Base-by-base conservation (phyloP, 1,284 basidiomycete species). In the Trichosporon ovoides region DNA sequence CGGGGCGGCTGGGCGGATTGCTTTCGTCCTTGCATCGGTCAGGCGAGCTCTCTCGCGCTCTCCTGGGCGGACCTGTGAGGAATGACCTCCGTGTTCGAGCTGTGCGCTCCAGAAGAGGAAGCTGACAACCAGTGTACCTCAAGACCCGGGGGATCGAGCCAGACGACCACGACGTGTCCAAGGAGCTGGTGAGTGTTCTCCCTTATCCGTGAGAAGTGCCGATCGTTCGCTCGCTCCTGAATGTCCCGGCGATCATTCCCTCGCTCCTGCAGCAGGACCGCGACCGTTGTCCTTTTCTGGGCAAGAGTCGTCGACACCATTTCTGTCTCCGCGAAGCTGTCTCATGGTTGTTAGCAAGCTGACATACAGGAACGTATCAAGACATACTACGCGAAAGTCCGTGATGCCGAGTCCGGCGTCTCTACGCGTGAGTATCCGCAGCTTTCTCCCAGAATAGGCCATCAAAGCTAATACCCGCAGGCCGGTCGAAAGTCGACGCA, bases 141-240 rank as follows among this genome's bases (percentile, higher is more conserved):
- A 69, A 71, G 53, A 64, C 68, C 19, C 70, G 70, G 37, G 76
- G 76, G 1, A 53, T 75, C 35, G 67, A 76, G 51, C 74, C 76
- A 14, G 68, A 65, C 6, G 59, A 50, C 11, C 76, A 77, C 63
- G 69, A 70, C 9, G 76, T 77, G 14, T 46, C 66, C 1, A 36
- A 56, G 5, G 76, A 77, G 57, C 67, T 77, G 5, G 70, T 66
- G 51, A 59, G 65, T 63, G 24, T 13, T n/a, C n/a, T n/a, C n/a
- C n/a, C n/a, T n/a, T n/a, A n/a, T n/a, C n/a, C n/a, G n/a, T n/a
- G n/a, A n/a, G n/a, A n/a, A n/a, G n/a, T n/a, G n/a, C n/a, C n/a
- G n/a, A n/a, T n/a, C n/a, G n/a, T n/a, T n/a, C n/a, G n/a, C n/a
- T n/a, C n/a, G n/a, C n/a, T n/a, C n/a, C n/a, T n/a, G n/a, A n/a